Evolutionary conservation across 768 basidiomycete genomes (phyloP).

Genomic region (Lentinula raphanica): DNA sequence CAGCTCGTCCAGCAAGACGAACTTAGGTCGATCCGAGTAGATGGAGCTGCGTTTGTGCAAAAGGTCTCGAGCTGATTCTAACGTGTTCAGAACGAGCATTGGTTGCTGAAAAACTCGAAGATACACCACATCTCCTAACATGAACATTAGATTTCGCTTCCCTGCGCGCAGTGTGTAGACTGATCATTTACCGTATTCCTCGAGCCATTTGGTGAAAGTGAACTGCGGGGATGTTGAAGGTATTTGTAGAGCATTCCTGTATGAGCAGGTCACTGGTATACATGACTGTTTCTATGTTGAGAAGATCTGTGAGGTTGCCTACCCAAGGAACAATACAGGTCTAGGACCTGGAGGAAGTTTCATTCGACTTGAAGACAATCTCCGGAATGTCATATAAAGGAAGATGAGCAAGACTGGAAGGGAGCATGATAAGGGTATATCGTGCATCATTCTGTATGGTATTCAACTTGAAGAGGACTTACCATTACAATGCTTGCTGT

Average conservation of each 20-base stretch:
- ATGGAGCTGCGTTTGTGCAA: conserved; percentile 51
- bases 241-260: conserved; percentile 4
- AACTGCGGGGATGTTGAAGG: background rate
- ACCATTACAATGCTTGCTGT: no score
- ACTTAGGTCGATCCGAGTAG: conserved; percentile 48
- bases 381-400: background rate
- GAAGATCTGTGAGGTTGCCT: background rate
- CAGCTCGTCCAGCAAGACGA: conserved; percentile 43
- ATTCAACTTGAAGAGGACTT: background rate
- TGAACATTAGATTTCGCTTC: no score
- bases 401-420: background rate
- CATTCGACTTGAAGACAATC: background rate
- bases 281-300: background rate
- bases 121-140: conserved; percentile 42
- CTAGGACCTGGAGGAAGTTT: conserved; percentile 2
- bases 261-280: background rate
- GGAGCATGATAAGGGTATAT: background rate
- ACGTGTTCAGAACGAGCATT: conserved; percentile 45
- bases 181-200: conserved; percentile 1
- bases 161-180: no score
- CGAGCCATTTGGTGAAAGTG: background rate
- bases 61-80: conserved; percentile 39
- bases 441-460: background rate
- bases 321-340: background rate
- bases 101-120: conserved; percentile 38